Conservation (phyloP, 2,329 filamentous ascomycete genomes). For the Aureobasidium sp. region DNA sequence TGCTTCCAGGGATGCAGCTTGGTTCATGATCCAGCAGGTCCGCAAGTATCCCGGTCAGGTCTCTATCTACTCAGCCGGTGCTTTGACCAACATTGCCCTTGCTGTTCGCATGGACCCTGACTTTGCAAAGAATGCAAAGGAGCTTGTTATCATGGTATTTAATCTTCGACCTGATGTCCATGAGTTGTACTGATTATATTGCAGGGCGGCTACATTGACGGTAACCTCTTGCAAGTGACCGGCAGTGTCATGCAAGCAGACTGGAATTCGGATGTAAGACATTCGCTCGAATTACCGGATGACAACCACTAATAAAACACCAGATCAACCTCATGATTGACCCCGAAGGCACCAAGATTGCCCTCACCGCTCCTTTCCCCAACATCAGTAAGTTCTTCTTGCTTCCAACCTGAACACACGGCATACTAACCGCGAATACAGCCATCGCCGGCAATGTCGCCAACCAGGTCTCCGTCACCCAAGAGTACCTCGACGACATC, state of each 20-base stretch:
- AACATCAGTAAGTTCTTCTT: slow-evolving; percentile 27
- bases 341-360: slow-evolving; percentile 45
- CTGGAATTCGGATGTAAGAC: slow-evolving; percentile 17
- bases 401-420: not conserved
- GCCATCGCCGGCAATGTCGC: slow-evolving; percentile 41
- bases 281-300: slow-evolving; percentile 17
- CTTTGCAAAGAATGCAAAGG: slow-evolving; percentile 42
- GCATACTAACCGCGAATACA: slow-evolving; percentile 8
- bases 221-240: slow-evolving; percentile 27
- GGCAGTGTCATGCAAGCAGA: slow-evolving; percentile 20
- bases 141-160: slow-evolving; percentile 40
- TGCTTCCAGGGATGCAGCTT: slow-evolving; percentile 35
- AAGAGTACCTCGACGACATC: slow-evolving; percentile 36
- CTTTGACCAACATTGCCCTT: slow-evolving; percentile 45
- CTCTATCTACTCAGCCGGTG: slow-evolving; percentile 41
- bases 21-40: slow-evolving; percentile 42
- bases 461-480: slow-evolving; percentile 40
- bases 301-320: slow-evolving; percentile 23
- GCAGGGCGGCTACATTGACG: slow-evolving; percentile 42
- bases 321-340: slow-evolving; percentile 48
- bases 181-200: not conserved
- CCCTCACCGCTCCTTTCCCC: slow-evolving; percentile 42
- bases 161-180: not conserved
- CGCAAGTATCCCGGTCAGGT: slow-evolving; percentile 45
- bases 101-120: slow-evolving; percentile 41